Percentiles rank a stretch among this genome's conserved stretches.
These are phyloP conservation scores for Cryptococcus sp. DNA, from an alignment of 1,284 basidiomycete species.

Conservation along the genomic window DNA sequence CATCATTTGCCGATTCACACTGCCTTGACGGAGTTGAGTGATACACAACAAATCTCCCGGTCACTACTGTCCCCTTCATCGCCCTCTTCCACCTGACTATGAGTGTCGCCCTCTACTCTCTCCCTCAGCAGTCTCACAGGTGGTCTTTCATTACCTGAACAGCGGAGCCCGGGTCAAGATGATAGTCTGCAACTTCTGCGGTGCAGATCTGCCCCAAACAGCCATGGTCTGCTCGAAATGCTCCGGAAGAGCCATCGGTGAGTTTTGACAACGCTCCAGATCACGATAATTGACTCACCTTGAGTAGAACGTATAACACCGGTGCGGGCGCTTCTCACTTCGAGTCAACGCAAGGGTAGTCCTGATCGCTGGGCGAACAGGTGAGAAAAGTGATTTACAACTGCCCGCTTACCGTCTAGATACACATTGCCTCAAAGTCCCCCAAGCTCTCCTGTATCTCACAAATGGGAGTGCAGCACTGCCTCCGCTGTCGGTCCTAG, in stretches of 20 bases:
- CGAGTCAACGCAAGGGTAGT: slow-evolving; percentile 9
- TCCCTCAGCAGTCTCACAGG: too few relatives aligned
- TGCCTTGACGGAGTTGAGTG: too few relatives aligned
- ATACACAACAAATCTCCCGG: too few relatives aligned
- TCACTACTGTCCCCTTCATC: too few relatives aligned
- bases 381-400: slow-evolving; percentile 5
- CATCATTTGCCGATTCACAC: too few relatives aligned
- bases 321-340: slow-evolving; percentile 4
- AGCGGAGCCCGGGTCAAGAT: slow-evolving; percentile 2
- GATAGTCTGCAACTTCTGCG: slow-evolving; percentile 18
- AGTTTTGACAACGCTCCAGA: not conserved
- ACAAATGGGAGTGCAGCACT: not conserved
- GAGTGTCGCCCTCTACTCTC: not conserved
- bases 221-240: slow-evolving; percentile 10
- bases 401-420: not conserved
- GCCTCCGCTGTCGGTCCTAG: not conserved
- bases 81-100: too few relatives aligned
- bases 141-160: not conserved
- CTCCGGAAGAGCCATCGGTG: slow-evolving; percentile 15
- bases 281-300: not conserved
- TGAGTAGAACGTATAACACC: slow-evolving; percentile 12
- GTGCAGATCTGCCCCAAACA: slow-evolving; percentile 1
- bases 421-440: slow-evolving; percentile 7
- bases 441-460: not conserved
- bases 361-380: slow-evolving; percentile 20